Evolutionary conservation across 306 rosid genomes (phyloP).

Genomic region (Acacia melanoxylon): DNA sequence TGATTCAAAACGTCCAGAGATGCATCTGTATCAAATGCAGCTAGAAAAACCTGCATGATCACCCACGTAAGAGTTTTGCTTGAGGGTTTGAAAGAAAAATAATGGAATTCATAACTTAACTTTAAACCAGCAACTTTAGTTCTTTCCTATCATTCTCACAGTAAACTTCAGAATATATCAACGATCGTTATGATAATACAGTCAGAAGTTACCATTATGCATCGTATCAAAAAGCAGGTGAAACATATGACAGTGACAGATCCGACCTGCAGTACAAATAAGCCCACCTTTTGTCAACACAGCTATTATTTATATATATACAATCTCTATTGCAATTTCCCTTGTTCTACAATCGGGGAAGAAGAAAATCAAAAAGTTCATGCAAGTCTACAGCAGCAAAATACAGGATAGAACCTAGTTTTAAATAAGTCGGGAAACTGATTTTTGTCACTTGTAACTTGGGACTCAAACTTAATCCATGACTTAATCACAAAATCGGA

Average conservation of each 20-base stretch:
- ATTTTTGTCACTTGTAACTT: not conserved
- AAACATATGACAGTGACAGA: conserved; percentile 93
- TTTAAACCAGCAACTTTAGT: conserved; percentile 7
- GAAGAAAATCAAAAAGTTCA: not conserved
- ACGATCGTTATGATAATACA: conserved; percentile 3
- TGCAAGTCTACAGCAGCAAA: not conserved
- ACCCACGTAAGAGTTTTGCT: not conserved
- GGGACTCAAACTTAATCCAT: not conserved
- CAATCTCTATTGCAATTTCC: not conserved
- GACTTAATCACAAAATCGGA: not conserved
- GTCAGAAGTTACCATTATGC: conserved; percentile 77
- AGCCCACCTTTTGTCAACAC: conserved; percentile 7
- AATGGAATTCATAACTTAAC: not conserved
- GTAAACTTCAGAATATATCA: not conserved
- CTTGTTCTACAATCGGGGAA: not conserved
- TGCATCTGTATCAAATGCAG: conserved; percentile 75
- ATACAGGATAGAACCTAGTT: not conserved
- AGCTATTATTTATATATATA: conserved; percentile 9
- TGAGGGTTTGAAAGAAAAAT: not conserved
- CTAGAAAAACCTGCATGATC: conserved; percentile 67
- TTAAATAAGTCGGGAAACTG: not conserved
- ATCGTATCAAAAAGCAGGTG: conserved; percentile 93
- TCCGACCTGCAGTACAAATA: conserved; percentile 75
- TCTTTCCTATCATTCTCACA: not conserved
- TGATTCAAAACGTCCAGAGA: conserved; percentile 76